These are phyloP conservation scores for Alternaria infectoria DNA, from an alignment of 2,329 filamentous ascomycete species.

Conservation along the genomic window DNA sequence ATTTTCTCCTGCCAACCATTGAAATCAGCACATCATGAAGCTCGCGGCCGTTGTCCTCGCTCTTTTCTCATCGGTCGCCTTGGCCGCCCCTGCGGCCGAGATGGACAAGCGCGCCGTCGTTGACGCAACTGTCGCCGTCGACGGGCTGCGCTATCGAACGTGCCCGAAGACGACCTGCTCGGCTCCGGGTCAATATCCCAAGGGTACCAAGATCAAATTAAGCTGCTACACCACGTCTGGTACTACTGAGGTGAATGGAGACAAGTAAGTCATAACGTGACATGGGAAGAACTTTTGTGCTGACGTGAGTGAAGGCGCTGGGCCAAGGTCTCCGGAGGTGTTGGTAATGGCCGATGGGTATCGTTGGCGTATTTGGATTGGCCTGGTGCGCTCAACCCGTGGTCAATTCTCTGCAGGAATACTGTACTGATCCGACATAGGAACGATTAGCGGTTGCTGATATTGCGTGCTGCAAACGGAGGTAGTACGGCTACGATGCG, in stretches of 20 bases:
- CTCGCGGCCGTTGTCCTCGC: background rate
- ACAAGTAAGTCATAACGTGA: constrained; percentile 3
- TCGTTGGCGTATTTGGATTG: constrained; percentile 4
- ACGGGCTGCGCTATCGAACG: constrained; percentile 8
- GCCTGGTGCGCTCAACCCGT: background rate
- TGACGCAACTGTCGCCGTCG: constrained; percentile 4
- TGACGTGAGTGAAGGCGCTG: background rate
- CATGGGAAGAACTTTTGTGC: background rate
- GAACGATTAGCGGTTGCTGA: background rate
- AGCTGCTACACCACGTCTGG: constrained; percentile 4
- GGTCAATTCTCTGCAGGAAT: background rate
- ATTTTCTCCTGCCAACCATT: background rate
- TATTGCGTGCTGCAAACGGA: background rate
- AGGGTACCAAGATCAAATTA: constrained; percentile 7
- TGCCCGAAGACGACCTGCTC: constrained; percentile 11
- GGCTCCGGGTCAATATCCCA: constrained; percentile 5
- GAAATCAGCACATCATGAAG: background rate
- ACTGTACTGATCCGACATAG: background rate
- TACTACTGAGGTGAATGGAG: constrained; percentile 2
- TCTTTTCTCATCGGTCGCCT: background rate
- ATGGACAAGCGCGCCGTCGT: constrained; percentile 1
- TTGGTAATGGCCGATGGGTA: constrained; percentile 4
- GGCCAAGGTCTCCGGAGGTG: background rate
- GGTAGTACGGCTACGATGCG: background rate
- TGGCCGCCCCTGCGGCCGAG: background rate